Conservation (phyloP, 768 basidiomycete species). For the Phanerodontia chrysosporium region DNA sequence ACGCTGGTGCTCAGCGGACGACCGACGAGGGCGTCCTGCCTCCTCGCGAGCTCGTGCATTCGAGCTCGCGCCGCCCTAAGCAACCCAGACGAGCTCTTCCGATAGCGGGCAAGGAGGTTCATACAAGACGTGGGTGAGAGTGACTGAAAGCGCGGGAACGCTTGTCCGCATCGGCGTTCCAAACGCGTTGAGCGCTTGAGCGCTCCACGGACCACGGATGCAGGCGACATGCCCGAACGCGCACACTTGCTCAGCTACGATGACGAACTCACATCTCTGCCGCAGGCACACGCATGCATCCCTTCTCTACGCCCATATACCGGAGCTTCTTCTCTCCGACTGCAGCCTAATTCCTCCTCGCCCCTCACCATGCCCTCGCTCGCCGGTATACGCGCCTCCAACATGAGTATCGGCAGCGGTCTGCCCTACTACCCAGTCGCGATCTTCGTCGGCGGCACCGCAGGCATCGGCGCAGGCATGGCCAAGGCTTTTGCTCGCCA, state of each 20-base stretch:
- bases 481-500: constrained; percentile 40
- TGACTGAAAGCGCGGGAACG: too few relatives aligned
- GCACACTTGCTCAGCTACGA: background rate
- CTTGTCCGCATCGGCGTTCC: too few relatives aligned
- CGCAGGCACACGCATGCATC: background rate
- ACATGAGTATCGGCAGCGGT: constrained; percentile 1
- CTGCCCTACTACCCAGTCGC: constrained; percentile 25
- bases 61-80: too few relatives aligned
- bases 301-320: too few relatives aligned
- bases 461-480: constrained; percentile 39
- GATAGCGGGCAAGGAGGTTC: background rate
- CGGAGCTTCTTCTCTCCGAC: too few relatives aligned
- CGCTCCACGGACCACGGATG: background rate
- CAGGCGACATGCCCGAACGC: too few relatives aligned
- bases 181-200: too few relatives aligned
- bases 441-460: constrained; percentile 31
- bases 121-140: background rate
- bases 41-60: too few relatives aligned
- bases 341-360: too few relatives aligned
- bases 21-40: background rate
- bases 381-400: constrained; percentile 1
- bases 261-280: background rate
- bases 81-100: too few relatives aligned
- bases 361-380: constrained; percentile 1
- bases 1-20: background rate